Conservation (phyloP, 139 green algal species). For the Chlorella vulgaris region DNA sequence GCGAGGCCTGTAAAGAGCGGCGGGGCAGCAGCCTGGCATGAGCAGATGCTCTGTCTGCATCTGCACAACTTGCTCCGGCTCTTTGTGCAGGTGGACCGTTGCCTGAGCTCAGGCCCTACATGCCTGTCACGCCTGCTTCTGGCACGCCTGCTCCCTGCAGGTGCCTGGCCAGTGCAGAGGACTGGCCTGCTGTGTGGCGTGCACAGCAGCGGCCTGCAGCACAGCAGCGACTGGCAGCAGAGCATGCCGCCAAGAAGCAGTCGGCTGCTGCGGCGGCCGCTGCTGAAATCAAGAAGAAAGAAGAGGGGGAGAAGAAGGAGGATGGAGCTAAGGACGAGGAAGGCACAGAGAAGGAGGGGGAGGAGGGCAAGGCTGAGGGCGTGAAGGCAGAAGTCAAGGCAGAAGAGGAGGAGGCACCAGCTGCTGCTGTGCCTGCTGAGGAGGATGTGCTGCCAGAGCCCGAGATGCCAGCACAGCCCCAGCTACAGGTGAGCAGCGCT, state of each 20-base stretch:
- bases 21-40: too few species aligned
- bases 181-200: slow-evolving; percentile 57
- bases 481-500: slow-evolving; percentile 8
- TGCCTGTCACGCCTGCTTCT: background rate
- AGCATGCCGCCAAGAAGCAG: slow-evolving; percentile 38
- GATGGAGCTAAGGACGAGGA: slow-evolving; percentile 14
- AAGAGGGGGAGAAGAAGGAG: slow-evolving; percentile 14
- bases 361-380: background rate
- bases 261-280: background rate
- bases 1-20: too few species aligned
- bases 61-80: too few species aligned
- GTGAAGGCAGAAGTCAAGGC: background rate
- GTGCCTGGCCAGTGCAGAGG: slow-evolving; percentile 43
- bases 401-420: too few species aligned
- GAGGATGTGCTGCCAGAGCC: slow-evolving; percentile 8
- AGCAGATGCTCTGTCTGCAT: too few species aligned
- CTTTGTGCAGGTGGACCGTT: too few species aligned
- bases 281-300: background rate
- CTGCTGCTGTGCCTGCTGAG: background rate
- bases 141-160: background rate
- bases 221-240: slow-evolving; percentile 24
- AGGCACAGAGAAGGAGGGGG: slow-evolving; percentile 25
- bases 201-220: slow-evolving; percentile 48
- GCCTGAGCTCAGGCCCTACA: too few species aligned
- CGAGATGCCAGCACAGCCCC: background rate